A percentile compares a stretch with the other conserved stretches of the same genome.
Evolutionary conservation across 495 filamentous ascomycete genomes (phyloP).

Genomic region (Hypoxylon trugodes): DNA sequence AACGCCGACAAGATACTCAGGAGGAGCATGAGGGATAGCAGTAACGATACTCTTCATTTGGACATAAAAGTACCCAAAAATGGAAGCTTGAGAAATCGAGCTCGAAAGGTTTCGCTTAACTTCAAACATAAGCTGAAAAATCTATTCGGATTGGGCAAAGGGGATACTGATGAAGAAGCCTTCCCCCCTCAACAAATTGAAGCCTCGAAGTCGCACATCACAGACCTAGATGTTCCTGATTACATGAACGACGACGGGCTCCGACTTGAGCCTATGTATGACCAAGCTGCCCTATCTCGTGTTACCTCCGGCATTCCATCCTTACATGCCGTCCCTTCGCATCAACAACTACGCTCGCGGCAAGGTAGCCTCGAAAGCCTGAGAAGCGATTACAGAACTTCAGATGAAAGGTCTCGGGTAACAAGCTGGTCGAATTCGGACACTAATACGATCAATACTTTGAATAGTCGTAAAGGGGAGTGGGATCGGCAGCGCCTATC

Average conservation of each 20-base stretch:
- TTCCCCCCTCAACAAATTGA: conserved; percentile 62
- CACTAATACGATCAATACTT: conserved; percentile 54
- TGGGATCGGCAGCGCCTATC: conserved; percentile 68
- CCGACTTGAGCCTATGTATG: conserved; percentile 34
- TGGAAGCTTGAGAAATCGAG: conserved; percentile 57
- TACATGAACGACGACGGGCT: conserved; percentile 33
- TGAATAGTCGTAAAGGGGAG: conserved; percentile 48
- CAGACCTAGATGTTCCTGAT: conserved; percentile 39
- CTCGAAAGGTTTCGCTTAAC: conserved; percentile 66
- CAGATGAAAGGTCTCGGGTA: conserved; percentile 69
- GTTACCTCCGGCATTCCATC: conserved; percentile 54
- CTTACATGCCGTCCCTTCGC: conserved; percentile 48
- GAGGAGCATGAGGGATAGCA: conserved; percentile 42
- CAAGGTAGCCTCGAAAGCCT: conserved; percentile 62
- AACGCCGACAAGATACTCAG: conserved; percentile 58
- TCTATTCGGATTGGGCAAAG: conserved; percentile 61
- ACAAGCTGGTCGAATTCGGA: conserved; percentile 79
- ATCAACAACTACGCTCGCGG: conserved; percentile 52
- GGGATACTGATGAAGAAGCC: conserved; percentile 48
- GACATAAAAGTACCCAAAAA: conserved; percentile 35
- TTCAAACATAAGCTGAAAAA: conserved; percentile 69
- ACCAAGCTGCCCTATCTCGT: conserved; percentile 49
- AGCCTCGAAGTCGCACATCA: conserved; percentile 56
- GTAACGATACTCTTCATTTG: conserved; percentile 36
- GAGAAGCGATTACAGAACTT: conserved; percentile 57